These are phyloP conservation scores for Fusarium sp. DNA, from an alignment of 2,329 filamentous ascomycete species.

Conservation along the genomic window DNA sequence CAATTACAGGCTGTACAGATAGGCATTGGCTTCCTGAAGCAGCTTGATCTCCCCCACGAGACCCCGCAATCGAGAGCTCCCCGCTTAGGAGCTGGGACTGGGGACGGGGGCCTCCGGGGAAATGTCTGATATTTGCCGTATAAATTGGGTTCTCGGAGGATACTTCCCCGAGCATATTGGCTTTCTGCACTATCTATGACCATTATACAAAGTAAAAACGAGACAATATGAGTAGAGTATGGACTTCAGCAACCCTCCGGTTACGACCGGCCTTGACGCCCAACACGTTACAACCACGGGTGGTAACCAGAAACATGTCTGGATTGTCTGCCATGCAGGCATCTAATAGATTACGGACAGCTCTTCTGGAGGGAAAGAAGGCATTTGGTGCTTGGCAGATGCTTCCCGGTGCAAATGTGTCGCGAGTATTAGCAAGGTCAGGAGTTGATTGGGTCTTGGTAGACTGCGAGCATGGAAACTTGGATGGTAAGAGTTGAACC, in stretches of 20 bases:
- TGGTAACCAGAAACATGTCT: slow-evolving; percentile 20
- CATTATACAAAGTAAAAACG: not conserved
- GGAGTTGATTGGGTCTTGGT: slow-evolving; percentile 75
- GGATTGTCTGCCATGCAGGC: slow-evolving; percentile 50
- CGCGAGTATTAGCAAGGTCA: slow-evolving; percentile 66
- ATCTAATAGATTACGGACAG: slow-evolving; percentile 60
- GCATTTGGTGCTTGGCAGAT: slow-evolving; percentile 72
- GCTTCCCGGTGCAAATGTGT: slow-evolving; percentile 68
- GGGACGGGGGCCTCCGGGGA: not conserved
- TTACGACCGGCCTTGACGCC: slow-evolving; percentile 21
- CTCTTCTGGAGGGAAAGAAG: slow-evolving; percentile 58
- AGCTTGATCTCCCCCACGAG: slow-evolving; percentile 28
- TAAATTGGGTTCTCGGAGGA: slow-evolving; percentile 2
- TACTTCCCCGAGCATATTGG: not conserved
- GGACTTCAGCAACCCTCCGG: slow-evolving; percentile 24
- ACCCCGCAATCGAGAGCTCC: slow-evolving; percentile 35
- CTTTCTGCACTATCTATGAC: slow-evolving; percentile 3
- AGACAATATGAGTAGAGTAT: slow-evolving; percentile 28
- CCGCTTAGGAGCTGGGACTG: slow-evolving; percentile 3
- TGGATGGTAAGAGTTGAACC: slow-evolving; percentile 52
- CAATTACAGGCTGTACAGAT: slow-evolving; percentile 15
- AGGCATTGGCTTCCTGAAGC: slow-evolving; percentile 8
- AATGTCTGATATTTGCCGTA: not conserved
- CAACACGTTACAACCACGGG: slow-evolving; percentile 12
- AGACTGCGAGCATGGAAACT: slow-evolving; percentile 64